Percentiles rank a stretch among this genome's conserved stretches.
These are phyloP conservation scores for Dissophora ornata DNA, from an alignment of 192 early-diverging fungal genomes.

Conservation along the genomic window DNA sequence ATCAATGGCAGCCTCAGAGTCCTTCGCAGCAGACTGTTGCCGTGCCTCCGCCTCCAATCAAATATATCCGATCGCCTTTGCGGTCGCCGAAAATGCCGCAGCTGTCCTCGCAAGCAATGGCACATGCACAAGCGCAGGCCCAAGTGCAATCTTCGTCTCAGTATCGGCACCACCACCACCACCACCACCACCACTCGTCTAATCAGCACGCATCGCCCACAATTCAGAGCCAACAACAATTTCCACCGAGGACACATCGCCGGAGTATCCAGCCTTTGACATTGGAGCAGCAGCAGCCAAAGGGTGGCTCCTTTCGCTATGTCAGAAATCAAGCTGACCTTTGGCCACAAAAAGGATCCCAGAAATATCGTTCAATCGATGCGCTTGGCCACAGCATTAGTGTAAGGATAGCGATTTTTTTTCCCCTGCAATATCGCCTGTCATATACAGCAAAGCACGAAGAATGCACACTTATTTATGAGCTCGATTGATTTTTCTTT, in stretches of 20 bases:
- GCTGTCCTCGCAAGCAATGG: constrained; percentile 50
- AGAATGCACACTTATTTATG: too few species aligned
- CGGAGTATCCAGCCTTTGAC: constrained; percentile 55
- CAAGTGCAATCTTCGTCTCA: constrained; percentile 16
- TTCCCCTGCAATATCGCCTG: too few species aligned
- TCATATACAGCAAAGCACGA: too few species aligned
- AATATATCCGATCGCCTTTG: constrained; percentile 46
- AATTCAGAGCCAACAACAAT: constrained; percentile 13
- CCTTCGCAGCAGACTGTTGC: constrained; percentile 21
- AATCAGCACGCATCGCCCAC: constrained; percentile 13
- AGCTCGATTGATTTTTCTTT: too few species aligned
- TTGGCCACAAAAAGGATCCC: constrained; percentile 52
- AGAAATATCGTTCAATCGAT: constrained; percentile 54
- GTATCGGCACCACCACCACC: constrained; percentile 14
- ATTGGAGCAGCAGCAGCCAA: constrained; percentile 47
- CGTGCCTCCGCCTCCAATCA: constrained; percentile 30
- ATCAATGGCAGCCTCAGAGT: constrained; percentile 9
- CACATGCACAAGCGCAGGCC: constrained; percentile 33
- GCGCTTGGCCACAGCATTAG: constrained; percentile 45
- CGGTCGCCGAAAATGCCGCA: constrained; percentile 51
- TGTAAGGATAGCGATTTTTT: constrained; percentile 38
- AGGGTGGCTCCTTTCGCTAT: constrained; percentile 50
- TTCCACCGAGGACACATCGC: constrained; percentile 46
- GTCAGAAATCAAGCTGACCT: constrained; percentile 48
- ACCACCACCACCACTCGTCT: constrained; percentile 16